Percentiles rank a stretch among this genome's conserved stretches.
Conservation (phyloP, 2,329 filamentous ascomycete genomes). For the Xylariaceae sp. region DNA sequence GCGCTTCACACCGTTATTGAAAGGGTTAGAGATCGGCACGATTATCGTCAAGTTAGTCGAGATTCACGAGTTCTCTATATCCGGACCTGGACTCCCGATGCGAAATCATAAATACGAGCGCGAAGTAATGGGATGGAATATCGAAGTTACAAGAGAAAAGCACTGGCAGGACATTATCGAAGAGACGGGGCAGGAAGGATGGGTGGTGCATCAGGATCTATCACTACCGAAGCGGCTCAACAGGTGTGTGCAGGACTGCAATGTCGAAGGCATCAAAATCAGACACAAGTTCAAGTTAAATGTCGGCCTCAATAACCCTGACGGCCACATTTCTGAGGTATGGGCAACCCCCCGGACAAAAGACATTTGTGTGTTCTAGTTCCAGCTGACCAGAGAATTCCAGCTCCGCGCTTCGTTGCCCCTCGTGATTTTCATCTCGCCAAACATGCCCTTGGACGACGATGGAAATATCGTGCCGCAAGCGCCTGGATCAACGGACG, state of each 20-base stretch:
- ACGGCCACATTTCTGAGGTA: slow-evolving; percentile 89
- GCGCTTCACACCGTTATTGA: slow-evolving; percentile 79
- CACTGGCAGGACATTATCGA: slow-evolving; percentile 67
- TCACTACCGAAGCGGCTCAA: slow-evolving; percentile 76
- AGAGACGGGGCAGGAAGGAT: slow-evolving; percentile 62
- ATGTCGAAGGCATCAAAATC: slow-evolving; percentile 83
- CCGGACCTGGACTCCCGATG: slow-evolving; percentile 41
- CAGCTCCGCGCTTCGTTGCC: slow-evolving; percentile 84
- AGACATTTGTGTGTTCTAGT: too few relatives aligned
- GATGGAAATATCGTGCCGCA: slow-evolving; percentile 71
- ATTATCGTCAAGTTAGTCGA: slow-evolving; percentile 79
- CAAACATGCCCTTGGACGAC: slow-evolving; percentile 83
- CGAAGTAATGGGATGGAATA: slow-evolving; percentile 56
- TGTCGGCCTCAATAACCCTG: slow-evolving; percentile 87
- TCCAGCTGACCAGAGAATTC: slow-evolving; percentile 15
- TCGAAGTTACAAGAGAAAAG: slow-evolving; percentile 50
- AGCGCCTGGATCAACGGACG: slow-evolving; percentile 44
- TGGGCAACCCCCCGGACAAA: slow-evolving; percentile 23
- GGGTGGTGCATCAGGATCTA: slow-evolving; percentile 54
- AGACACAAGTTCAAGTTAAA: slow-evolving; percentile 89
- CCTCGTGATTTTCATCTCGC: slow-evolving; percentile 91
- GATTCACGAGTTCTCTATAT: slow-evolving; percentile 60
- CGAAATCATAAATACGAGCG: slow-evolving; percentile 59
- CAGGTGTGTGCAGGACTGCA: slow-evolving; percentile 82
- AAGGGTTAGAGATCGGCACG: slow-evolving; percentile 79